Evolutionary conservation across 2,329 filamentous ascomycete species (phyloP).

Genomic region (Xylariaceae sp.): DNA sequence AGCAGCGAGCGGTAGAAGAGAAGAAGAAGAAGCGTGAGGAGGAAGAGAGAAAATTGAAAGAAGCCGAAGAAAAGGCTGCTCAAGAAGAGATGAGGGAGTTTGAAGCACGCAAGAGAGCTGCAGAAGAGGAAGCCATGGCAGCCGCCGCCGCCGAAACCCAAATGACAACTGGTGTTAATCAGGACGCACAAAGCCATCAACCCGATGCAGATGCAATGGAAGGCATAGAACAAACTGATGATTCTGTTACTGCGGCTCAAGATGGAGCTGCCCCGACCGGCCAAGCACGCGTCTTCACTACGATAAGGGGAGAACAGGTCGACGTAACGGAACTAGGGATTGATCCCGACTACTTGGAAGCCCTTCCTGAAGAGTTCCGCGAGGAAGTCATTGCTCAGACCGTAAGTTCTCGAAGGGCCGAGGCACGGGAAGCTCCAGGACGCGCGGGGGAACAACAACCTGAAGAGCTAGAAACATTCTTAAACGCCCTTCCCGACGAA

Average conservation of each 20-base stretch:
- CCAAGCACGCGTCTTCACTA: slow-evolving; percentile 71
- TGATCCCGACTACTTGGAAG: slow-evolving; percentile 89
- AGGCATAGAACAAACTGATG: slow-evolving; percentile 33
- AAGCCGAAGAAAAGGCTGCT: slow-evolving; percentile 66
- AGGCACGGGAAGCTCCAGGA: slow-evolving; percentile 66
- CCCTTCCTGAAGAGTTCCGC: slow-evolving; percentile 93
- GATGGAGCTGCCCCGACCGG: slow-evolving; percentile 43
- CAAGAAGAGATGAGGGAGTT: slow-evolving; percentile 64
- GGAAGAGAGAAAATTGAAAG: slow-evolving; percentile 62
- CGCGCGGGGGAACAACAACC: slow-evolving; percentile 67
- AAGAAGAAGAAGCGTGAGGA: slow-evolving; percentile 62
- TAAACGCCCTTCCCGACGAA: slow-evolving; percentile 87
- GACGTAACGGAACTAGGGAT: slow-evolving; percentile 95
- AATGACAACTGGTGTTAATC: slow-evolving; percentile 45
- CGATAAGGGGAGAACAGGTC: slow-evolving; percentile 79
- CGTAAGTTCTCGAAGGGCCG: slow-evolving; percentile 75
- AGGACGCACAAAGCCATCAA: slow-evolving; percentile 38
- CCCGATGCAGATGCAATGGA: slow-evolving; percentile 32
- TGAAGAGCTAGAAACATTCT: slow-evolving; percentile 88
- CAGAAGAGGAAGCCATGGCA: slow-evolving; percentile 47
- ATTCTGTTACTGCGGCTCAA: slow-evolving; percentile 32
- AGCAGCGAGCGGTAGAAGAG: slow-evolving; percentile 54
- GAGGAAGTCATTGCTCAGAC: slow-evolving; percentile 95
- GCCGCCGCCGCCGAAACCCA: slow-evolving; percentile 46
- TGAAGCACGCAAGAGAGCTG: slow-evolving; percentile 65